Base-by-base conservation (phyloP, 768 basidiomycete genomes). In the Lactifluus echinatus region DNA sequence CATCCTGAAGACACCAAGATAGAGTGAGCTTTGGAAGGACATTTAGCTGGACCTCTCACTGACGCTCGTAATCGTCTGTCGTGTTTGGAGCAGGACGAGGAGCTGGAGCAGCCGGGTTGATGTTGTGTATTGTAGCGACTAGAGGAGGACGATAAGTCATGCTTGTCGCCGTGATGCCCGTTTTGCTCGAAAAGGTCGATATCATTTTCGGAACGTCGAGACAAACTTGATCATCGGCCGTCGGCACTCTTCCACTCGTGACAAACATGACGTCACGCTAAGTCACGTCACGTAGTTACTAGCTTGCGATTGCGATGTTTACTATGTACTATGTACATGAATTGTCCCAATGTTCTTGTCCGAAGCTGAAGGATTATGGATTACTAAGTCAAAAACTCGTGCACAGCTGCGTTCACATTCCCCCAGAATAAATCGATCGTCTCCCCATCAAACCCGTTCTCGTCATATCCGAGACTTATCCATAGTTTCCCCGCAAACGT, bases 391-490 rank as follows among this genome's bases (percentile, higher is more conserved):
- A 91, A 67, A 56, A 87, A 78, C 63, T 87, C 82, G 34, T 82
- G 75, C 2, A 86, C 76, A 21, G 77, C 76, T 0, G 64, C 65
- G 45, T 82, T 62, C 8, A 85, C 71, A 62, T 82, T 80, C 21
- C 69, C 66, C 88, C 89, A 92, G 71, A 87, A 91, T 26, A 62
- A 60, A 50, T 83, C 77, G 24, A 90, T 81, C 3, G 74, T 72
- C 1, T 75, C 79, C 39, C 75, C 73, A 28, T 84, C 79, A 66
- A 88, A 89, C 0, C 86, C 88, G 65, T 87, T 87, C 62, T 78
- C 74, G 65, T 92, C 90, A 67, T 89, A 90, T 0, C 87, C 87
- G 29, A 92, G 73, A 62, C 84, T 89, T 34, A 92, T 66, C 86
- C 86, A 91, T 17, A 93, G 69, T 69, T 82, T 84, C 7, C 83